Conservation (phyloP, 345 rosid species). For the Hibiscus tridactylites region DNA sequence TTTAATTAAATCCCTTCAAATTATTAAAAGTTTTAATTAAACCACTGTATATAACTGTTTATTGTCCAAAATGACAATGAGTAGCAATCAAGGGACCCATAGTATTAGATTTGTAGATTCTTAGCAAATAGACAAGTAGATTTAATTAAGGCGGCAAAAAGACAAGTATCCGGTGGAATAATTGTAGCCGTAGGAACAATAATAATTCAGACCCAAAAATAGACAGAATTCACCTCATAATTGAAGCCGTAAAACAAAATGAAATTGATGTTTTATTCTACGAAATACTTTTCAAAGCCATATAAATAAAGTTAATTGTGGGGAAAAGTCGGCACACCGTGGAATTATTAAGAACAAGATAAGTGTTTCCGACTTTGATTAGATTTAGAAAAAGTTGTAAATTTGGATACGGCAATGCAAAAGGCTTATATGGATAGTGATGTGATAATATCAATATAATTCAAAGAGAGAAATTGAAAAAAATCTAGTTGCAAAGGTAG, state of each 20-base stretch:
- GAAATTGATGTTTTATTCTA: neutral
- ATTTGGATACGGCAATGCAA: neutral
- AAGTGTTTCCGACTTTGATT: neutral
- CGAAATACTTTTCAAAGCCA: neutral
- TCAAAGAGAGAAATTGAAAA: too few species aligned
- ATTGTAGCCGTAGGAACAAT: neutral
- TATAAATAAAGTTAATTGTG: neutral
- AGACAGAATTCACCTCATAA: neutral
- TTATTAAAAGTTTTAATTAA: too few species aligned
- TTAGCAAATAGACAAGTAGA: neutral
- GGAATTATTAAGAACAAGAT: neutral
- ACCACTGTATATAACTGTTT: too few species aligned
- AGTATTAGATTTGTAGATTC: neutral
- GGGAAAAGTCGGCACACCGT: neutral
- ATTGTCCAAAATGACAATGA: too few species aligned
- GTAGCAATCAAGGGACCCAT: neutral
- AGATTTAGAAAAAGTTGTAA: neutral
- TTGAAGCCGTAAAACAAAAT: neutral
- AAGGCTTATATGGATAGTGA: too few species aligned
- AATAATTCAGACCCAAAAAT: conserved; percentile 5
- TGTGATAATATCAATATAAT: too few species aligned
- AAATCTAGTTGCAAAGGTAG: too few species aligned
- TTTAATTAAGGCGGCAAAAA: neutral
- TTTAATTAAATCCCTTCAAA: too few species aligned
- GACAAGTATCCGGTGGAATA: neutral